Evolutionary conservation across 1,284 basidiomycete genomes (phyloP).

Genomic region (Trametes pubescens): DNA sequence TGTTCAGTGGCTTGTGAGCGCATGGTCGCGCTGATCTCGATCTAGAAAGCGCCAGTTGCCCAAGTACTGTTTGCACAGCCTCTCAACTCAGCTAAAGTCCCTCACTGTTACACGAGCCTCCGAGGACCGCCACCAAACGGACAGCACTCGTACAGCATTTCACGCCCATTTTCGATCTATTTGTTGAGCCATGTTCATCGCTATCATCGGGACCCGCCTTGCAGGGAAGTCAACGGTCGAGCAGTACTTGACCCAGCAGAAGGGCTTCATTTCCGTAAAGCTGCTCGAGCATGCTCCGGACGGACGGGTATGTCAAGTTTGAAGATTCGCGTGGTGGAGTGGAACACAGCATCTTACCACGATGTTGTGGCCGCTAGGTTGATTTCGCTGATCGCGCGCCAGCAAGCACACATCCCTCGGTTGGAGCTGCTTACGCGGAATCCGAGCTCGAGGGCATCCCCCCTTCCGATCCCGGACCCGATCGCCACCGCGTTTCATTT

Average conservation of each 20-base stretch:
- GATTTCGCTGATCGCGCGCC: background rate
- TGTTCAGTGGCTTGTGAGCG: too few species aligned
- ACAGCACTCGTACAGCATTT: background rate
- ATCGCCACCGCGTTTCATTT: constrained; percentile 38
- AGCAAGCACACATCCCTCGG: background rate
- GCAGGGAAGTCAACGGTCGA: constrained; percentile 86
- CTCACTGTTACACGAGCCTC: background rate
- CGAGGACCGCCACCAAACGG: too few species aligned
- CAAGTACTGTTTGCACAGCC: background rate
- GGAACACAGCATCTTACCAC: background rate
- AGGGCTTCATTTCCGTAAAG: constrained; percentile 62
- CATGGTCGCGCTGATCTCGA: background rate
- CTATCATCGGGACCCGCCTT: constrained; percentile 84
- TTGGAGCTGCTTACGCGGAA: constrained; percentile 1
- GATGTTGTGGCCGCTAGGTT: background rate
- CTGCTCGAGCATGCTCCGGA: constrained; percentile 13
- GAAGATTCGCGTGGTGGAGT: background rate
- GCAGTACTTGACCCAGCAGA: constrained; percentile 67
- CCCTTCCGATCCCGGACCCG: constrained; percentile 7
- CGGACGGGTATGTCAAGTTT: background rate
- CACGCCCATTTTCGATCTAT: background rate
- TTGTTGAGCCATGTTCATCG: constrained; percentile 74
- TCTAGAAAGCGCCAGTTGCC: background rate
- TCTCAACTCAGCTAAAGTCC: background rate
- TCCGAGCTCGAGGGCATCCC: background rate